Percentiles rank a stretch among this genome's conserved stretches.
Conservation (phyloP, 192 early-diverging fungal species). For the Umbelopsis sp. region DNA sequence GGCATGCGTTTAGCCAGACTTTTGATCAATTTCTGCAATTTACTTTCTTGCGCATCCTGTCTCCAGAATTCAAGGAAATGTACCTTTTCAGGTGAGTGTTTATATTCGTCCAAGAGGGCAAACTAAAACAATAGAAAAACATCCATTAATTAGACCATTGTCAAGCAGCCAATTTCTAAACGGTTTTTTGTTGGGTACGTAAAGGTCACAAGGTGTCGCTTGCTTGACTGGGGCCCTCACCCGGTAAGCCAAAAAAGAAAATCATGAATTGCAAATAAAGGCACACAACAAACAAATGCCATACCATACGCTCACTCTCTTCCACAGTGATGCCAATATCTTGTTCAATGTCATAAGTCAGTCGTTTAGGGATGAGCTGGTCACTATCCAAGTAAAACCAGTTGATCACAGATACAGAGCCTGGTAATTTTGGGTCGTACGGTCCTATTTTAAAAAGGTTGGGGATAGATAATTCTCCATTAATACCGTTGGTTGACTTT, state of each 20-base stretch:
- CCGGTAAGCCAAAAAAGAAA: no score
- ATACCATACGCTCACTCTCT: constrained; percentile 57
- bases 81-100: constrained; percentile 57
- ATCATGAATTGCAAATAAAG: background rate
- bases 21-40: constrained; percentile 69
- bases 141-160: background rate
- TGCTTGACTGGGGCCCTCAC: background rate
- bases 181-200: background rate
- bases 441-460: constrained; percentile 54
- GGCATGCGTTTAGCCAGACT: constrained; percentile 75
- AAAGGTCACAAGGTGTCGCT: background rate
- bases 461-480: background rate
- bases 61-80: constrained; percentile 75
- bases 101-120: constrained; percentile 58
- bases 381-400: constrained; percentile 84
- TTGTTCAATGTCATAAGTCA: constrained; percentile 59
- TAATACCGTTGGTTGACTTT: background rate
- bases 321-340: constrained; percentile 50
- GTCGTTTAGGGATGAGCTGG: constrained; percentile 65
- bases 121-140: constrained; percentile 36
- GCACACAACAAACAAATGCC: background rate
- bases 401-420: constrained; percentile 77
- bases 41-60: constrained; percentile 67
- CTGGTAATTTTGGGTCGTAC: constrained; percentile 78
- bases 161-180: no score